Conservation (phyloP, 2,329 filamentous ascomycete species). For the Pseudogymnoascus sp. region DNA sequence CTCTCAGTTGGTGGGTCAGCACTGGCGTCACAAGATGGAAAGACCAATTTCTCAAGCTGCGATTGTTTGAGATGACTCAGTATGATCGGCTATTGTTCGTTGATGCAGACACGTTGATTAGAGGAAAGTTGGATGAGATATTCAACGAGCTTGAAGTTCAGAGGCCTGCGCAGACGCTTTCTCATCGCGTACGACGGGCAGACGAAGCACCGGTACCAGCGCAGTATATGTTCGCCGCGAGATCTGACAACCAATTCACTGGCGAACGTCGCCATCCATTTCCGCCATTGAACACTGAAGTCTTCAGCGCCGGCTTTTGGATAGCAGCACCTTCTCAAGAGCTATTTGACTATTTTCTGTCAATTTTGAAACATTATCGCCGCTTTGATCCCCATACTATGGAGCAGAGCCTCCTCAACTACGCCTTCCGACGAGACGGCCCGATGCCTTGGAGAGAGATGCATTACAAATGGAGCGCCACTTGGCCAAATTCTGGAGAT, state of each 20-base stretch:
- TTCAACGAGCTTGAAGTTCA: conserved; percentile 31
- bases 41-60: conserved; percentile 40
- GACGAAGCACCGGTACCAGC: conserved; percentile 31
- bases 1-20: conserved; percentile 32
- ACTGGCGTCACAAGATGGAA: conserved; percentile 36
- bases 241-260: conserved; percentile 32
- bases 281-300: conserved; percentile 31
- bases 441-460: conserved; percentile 39
- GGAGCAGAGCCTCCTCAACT: conserved; percentile 41
- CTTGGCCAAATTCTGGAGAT: conserved; percentile 34
- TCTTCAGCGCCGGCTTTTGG: conserved; percentile 39
- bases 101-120: conserved; percentile 39
- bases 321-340: conserved; percentile 34
- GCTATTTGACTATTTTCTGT: conserved; percentile 36
- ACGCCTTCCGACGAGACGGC: conserved; percentile 36
- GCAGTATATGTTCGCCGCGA: conserved; percentile 32
- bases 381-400: conserved; percentile 36
- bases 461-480: conserved; percentile 36
- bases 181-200: conserved; percentile 18
- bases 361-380: conserved; percentile 31
- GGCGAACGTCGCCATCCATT: conserved; percentile 33
- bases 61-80: conserved; percentile 36
- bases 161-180: conserved; percentile 21
- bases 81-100: conserved; percentile 39
- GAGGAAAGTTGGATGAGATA: conserved; percentile 32